Percentiles rank a stretch among this genome's conserved stretches.
These are phyloP conservation scores for Coccomyxa subellipsoidea DNA, from an alignment of 163 green algal species.

Conservation along the genomic window DNA sequence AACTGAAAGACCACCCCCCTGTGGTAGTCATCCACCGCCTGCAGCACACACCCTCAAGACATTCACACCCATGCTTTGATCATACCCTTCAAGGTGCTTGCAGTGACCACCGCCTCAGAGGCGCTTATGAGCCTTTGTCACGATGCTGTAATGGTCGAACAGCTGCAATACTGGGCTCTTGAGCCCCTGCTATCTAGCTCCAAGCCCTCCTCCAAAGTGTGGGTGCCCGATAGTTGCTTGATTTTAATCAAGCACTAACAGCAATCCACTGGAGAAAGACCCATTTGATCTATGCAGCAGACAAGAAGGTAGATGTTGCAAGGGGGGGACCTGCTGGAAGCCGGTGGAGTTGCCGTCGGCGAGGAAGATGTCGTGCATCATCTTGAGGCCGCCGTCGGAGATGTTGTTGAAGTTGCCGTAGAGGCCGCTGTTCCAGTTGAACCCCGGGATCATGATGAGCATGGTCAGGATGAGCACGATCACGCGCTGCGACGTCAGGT, in stretches of 20 bases:
- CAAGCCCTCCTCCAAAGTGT: no score
- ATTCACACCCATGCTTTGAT: no score
- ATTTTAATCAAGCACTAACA: background rate
- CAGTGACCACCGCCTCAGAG: no score
- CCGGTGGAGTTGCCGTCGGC: background rate
- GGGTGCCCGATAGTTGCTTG: no score
- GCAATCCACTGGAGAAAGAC: background rate
- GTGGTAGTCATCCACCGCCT: background rate
- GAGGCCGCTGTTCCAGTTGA: constrained; percentile 66
- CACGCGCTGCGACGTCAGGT: constrained; percentile 67
- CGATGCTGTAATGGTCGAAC: no score
- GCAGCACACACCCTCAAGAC: background rate
- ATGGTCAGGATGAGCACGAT: constrained; percentile 72
- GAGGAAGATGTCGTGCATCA: constrained; percentile 69
- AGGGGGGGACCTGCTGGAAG: background rate
- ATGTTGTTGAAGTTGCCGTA: constrained; percentile 53
- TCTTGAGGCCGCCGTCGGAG: constrained; percentile 54
- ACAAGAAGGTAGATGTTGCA: background rate
- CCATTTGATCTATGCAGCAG: no score
- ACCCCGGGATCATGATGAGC: constrained; percentile 82
- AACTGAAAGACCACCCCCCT: background rate
- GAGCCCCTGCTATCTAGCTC: no score
- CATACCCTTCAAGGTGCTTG: no score
- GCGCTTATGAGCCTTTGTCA: no score
- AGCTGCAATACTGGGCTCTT: no score